phyloP scores from a whole-genome alignment of 805 yeast species.

The Saccharomycopsis malanga region DNA sequence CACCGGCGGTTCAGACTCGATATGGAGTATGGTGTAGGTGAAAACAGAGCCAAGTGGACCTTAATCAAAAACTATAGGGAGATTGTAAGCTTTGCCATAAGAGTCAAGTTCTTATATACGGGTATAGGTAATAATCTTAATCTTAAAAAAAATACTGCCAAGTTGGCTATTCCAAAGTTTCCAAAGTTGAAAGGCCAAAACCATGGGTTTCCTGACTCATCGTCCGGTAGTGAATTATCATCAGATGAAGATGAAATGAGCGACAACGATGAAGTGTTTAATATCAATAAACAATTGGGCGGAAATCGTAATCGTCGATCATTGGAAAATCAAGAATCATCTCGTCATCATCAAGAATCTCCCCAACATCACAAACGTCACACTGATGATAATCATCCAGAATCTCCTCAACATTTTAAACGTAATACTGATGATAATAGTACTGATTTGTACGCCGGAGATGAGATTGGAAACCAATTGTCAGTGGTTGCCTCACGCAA shows the following conservation, averaged over 20 bases:
- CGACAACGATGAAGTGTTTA: not conserved
- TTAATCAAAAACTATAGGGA: slow-evolving; percentile 68
- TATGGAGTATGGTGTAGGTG: slow-evolving; percentile 86
- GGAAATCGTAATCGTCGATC: not conserved
- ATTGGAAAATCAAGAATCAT: not conserved
- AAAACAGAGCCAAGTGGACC: slow-evolving; percentile 71
- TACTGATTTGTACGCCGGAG: not conserved
- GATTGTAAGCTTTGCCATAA: slow-evolving; percentile 35
- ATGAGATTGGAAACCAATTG: not conserved
- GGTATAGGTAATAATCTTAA: slow-evolving; percentile 9
- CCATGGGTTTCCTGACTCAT: not conserved
- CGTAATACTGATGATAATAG: not conserved
- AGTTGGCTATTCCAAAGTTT: slow-evolving; percentile 16
- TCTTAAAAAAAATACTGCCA: slow-evolving; percentile 6
- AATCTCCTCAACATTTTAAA: not conserved
- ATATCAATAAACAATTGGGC: not conserved
- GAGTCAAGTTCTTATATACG: slow-evolving; percentile 7
- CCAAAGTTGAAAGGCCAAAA: slow-evolving; percentile 17
- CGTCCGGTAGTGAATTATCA: slow-evolving; percentile 6
- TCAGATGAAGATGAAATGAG: not conserved
- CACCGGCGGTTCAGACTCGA: slow-evolving; percentile 52
- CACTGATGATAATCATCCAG: not conserved
- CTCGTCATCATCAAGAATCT: not conserved
- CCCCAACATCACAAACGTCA: not conserved
- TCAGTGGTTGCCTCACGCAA: not conserved